Base-by-base conservation (phyloP, 768 basidiomycete species). In the Lyophyllum shimeji region DNA sequence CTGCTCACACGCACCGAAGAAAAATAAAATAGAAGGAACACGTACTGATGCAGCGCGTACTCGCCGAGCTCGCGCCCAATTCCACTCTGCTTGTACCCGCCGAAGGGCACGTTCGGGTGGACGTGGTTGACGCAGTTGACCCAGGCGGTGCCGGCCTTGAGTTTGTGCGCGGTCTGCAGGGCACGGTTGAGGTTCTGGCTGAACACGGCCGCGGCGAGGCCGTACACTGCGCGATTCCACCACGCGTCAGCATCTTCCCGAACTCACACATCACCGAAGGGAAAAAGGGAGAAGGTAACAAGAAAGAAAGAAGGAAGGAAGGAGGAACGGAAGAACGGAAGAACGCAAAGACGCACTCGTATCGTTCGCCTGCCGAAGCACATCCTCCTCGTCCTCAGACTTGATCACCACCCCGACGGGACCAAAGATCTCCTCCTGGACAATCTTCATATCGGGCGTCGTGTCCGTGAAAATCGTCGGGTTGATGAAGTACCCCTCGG, bases 131-230 rank as follows among this genome's bases (percentile, higher is more conserved):
- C 73, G 55, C 77, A 78, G 65, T 84, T 84, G 31, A 83, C 76
- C 87, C 89, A 94, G 3, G 79, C 82, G 5, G 91, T 93, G 31
- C 95, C 95, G 4, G 92, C 89, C 64, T 90, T 81, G 57, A 98
- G 74, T 56, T 72, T 78, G 67, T 92, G 85, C 8, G 91, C 89
- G 1, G 85, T 83, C 56, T 75, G 73, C 52, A 95, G 72, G 0
- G 90, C 93, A 24, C 87, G 80, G 60, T 81, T 83, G 74, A 96
- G 71, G 71, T 95, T 80, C 65, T 83, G 77, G 33, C 89, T 86
- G 79, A 95, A 97, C 52, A 98, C 85, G 7, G 89, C 89, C 2
- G 90, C 86, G 13, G 93, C 93, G 44, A 97, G 83, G 55, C 95
- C 95, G 69, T 95, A 96, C 21, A 78, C 65, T 9, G 27, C 15